phyloP scores from a whole-genome alignment of 2,329 filamentous ascomycete genomes.

The Pseudogymnoascus sp. region DNA sequence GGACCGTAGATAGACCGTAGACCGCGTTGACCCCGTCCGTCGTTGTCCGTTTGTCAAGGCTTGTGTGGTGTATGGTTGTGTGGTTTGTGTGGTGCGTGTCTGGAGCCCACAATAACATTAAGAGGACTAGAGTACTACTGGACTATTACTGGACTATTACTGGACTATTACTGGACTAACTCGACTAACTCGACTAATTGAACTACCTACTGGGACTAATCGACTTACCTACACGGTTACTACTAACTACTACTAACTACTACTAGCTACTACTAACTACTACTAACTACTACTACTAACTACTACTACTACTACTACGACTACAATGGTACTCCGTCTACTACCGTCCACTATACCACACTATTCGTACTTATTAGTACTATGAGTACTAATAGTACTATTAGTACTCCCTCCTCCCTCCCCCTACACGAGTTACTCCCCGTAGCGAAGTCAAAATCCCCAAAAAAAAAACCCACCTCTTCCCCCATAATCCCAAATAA shows the following conservation, averaged over 20 bases:
- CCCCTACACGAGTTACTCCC: neutral
- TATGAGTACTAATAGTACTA: neutral
- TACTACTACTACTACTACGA: neutral
- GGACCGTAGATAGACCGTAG: neutral
- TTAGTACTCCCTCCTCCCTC: too few species aligned
- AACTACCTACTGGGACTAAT: neutral
- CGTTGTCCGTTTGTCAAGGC: neutral
- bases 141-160: neutral
- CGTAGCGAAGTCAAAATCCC: conserved; percentile 1
- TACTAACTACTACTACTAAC: neutral
- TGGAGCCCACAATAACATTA: neutral
- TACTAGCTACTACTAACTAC: neutral
- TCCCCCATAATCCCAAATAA: conserved; percentile 4
- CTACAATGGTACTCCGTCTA: neutral
- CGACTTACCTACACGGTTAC: neutral
- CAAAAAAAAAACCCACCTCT: neutral
- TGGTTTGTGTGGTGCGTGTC: neutral
- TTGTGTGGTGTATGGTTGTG: neutral
- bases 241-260: neutral
- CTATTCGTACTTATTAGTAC: neutral
- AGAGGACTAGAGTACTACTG: neutral
- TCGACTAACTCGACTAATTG: neutral
- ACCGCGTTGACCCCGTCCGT: neutral
- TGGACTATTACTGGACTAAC: neutral
- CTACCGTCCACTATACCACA: neutral